Percentiles rank a stretch among this genome's conserved stretches.
Conservation (phyloP, 129 eudicot species). For the Deinandra increscens region DNA sequence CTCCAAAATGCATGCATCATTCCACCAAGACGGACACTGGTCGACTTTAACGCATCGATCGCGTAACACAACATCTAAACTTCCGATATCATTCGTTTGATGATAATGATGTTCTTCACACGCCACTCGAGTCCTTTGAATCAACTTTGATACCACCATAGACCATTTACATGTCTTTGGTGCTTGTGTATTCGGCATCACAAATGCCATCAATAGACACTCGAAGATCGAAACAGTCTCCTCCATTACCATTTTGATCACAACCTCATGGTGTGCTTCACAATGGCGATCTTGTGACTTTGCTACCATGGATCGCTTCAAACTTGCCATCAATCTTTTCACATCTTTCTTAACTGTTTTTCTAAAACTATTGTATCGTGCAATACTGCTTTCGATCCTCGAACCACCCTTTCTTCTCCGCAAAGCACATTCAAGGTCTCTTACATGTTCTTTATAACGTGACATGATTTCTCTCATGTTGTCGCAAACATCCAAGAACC, state of each 20-base stretch:
- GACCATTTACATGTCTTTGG: slow-evolving; percentile 27
- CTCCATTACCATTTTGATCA: slow-evolving; percentile 25
- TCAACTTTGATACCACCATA: slow-evolving; percentile 31
- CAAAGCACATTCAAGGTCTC: slow-evolving; percentile 34
- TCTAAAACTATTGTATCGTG: slow-evolving; percentile 20
- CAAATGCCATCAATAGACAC: slow-evolving; percentile 30
- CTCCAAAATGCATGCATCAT: slow-evolving; percentile 16
- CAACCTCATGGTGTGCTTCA: background rate
- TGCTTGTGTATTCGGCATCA: slow-evolving; percentile 20
- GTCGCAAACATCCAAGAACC: slow-evolving; percentile 39
- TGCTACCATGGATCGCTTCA: slow-evolving; percentile 23
- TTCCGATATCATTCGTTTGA: slow-evolving; percentile 21
- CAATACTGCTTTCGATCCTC: slow-evolving; percentile 9
- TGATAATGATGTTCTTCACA: slow-evolving; percentile 26
- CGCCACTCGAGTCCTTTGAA: slow-evolving; percentile 24
- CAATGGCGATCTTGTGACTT: slow-evolving; percentile 8
- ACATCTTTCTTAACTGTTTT: slow-evolving; percentile 35
- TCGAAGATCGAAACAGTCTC: slow-evolving; percentile 28
- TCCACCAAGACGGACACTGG: background rate
- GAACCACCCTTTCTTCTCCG: slow-evolving; percentile 30
- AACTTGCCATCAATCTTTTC: slow-evolving; percentile 22
- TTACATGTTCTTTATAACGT: slow-evolving; percentile 24
- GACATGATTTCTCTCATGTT: slow-evolving; percentile 29
- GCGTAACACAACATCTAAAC: slow-evolving; percentile 20
- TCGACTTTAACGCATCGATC: background rate